Evolutionary conservation across 139 green algal genomes (phyloP).

Genomic region (Chlorella ohadii): DNA sequence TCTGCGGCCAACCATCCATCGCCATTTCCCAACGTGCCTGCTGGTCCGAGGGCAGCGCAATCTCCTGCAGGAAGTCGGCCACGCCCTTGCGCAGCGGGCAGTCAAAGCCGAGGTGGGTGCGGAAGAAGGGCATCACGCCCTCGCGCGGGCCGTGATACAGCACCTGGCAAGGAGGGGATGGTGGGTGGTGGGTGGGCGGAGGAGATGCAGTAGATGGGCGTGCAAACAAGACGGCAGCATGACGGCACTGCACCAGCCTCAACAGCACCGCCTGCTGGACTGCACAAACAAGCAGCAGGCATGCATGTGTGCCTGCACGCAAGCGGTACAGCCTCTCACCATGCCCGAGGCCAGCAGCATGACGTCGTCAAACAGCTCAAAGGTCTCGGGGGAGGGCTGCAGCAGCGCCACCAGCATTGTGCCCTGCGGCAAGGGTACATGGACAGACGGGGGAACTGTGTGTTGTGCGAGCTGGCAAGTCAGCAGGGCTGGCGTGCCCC

Average conservation of each 20-base stretch:
- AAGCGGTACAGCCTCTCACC: constrained; percentile 19
- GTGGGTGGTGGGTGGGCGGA: background rate
- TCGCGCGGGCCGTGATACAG: constrained; percentile 59
- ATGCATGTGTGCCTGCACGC: too few species aligned
- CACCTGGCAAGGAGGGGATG: constrained; percentile 11
- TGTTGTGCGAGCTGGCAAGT: background rate
- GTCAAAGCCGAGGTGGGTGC: constrained; percentile 62
- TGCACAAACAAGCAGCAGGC: too few species aligned
- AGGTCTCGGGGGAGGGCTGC: constrained; percentile 67
- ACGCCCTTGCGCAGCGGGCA: constrained; percentile 67
- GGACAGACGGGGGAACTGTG: background rate
- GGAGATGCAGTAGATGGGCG: too few species aligned
- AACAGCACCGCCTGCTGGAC: too few species aligned
- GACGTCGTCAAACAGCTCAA: constrained; percentile 61
- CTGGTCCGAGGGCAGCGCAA: constrained; percentile 62
- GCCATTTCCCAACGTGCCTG: background rate
- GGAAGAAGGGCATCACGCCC: constrained; percentile 65
- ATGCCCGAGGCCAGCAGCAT: constrained; percentile 54
- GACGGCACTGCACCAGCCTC: too few species aligned
- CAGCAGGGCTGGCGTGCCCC: background rate
- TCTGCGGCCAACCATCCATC: too few species aligned
- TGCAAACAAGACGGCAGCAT: too few species aligned
- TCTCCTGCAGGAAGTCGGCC: constrained; percentile 80
- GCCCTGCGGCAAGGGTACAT: background rate
- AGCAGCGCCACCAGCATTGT: constrained; percentile 64